A percentile compares a stretch with the other conserved stretches of the same genome.
These are phyloP conservation scores for Balakata baccata DNA, from an alignment of 345 rosid genomes.

Conservation along the genomic window DNA sequence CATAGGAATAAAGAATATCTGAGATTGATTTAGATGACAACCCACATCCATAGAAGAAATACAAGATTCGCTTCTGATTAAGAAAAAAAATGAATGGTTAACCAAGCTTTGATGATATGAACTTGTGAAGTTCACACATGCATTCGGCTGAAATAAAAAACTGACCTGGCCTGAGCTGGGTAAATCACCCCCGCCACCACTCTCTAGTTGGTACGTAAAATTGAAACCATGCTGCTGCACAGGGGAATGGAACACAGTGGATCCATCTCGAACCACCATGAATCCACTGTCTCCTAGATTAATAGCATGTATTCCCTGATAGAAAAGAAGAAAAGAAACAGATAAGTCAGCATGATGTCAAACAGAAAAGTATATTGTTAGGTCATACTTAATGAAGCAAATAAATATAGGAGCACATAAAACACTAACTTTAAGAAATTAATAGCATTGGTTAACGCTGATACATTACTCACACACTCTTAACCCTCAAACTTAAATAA, in stretches of 20 bases:
- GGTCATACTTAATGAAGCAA: slow-evolving; percentile 2
- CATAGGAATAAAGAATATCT: too few species aligned
- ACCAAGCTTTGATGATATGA: too few species aligned
- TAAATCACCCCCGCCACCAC: slow-evolving; percentile 22
- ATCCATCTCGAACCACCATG: slow-evolving; percentile 35
- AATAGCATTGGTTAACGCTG: neutral
- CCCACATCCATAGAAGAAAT: too few species aligned
- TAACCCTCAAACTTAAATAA: neutral
- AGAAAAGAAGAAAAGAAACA: neutral
- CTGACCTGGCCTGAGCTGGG: slow-evolving; percentile 38
- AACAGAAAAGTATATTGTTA: neutral
- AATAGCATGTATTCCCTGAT: slow-evolving; percentile 31
- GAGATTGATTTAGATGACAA: too few species aligned
- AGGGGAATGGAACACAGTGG: slow-evolving; percentile 32
- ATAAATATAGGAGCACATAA: neutral
- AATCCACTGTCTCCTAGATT: slow-evolving; percentile 38
- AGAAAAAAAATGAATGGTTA: too few species aligned
- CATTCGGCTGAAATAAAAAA: neutral
- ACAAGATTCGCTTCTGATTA: too few species aligned
- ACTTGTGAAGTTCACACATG: too few species aligned
- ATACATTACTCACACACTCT: neutral
- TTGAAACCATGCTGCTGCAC: slow-evolving; percentile 40
- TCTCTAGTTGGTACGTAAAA: slow-evolving; percentile 32
- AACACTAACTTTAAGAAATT: neutral
- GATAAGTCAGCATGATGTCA: neutral